phyloP scores from a whole-genome alignment of 768 basidiomycete genomes.

The Tremella mesenterica region DNA sequence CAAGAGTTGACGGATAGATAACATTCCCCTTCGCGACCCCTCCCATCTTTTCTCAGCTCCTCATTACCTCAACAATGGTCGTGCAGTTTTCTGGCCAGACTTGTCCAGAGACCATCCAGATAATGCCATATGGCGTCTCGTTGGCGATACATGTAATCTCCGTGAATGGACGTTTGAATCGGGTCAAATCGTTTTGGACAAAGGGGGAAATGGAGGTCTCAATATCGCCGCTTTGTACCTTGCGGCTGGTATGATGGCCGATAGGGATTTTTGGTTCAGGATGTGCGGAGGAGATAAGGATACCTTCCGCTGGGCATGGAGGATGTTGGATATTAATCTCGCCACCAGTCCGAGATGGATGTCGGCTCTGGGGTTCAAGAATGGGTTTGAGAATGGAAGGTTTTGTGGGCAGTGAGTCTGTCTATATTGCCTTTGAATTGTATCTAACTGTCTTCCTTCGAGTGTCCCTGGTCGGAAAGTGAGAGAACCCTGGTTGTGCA shows the following conservation, averaged over 20 bases:
- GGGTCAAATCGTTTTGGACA: slow-evolving; percentile 47
- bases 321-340: slow-evolving; percentile 42
- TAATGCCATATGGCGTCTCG: slow-evolving; percentile 48
- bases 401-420: slow-evolving; percentile 47
- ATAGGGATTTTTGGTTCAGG: slow-evolving; percentile 47
- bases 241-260: slow-evolving; percentile 43
- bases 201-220: slow-evolving; percentile 46
- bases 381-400: slow-evolving; percentile 23
- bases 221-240: slow-evolving; percentile 46
- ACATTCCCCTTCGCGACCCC: slow-evolving; percentile 45
- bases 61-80: slow-evolving; percentile 33
- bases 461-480: too few species aligned
- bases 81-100: slow-evolving; percentile 49
- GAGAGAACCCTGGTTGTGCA: too few species aligned
- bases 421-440: too few species aligned
- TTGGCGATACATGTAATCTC: slow-evolving; percentile 42
- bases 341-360: slow-evolving; percentile 43
- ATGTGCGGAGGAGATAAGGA: slow-evolving; percentile 47
- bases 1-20: too few species aligned
- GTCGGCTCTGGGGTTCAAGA: slow-evolving; percentile 33
- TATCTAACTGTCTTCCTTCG: too few species aligned
- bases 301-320: slow-evolving; percentile 46
- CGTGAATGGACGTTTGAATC: slow-evolving; percentile 46
- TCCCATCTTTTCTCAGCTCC: slow-evolving; percentile 44
- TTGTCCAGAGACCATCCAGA: slow-evolving; percentile 47